A percentile compares a stretch with the other conserved stretches of the same genome.
These are phyloP conservation scores for Hypoxylon sp. DNA, from an alignment of 2,329 filamentous ascomycete genomes.

Conservation along the genomic window DNA sequence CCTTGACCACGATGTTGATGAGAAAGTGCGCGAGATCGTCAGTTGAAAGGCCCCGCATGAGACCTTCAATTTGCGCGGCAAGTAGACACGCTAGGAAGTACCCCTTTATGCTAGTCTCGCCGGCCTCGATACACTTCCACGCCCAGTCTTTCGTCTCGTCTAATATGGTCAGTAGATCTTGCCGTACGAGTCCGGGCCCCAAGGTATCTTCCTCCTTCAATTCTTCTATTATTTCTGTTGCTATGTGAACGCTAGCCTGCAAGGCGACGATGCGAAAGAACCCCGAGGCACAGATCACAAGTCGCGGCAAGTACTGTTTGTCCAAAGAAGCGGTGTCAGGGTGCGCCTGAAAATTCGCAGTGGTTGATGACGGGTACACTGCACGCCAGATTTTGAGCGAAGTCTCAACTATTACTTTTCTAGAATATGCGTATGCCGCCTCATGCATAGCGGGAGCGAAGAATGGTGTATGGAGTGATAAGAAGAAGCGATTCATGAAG, in stretches of 20 bases:
- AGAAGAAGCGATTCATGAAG: constrained; percentile 66
- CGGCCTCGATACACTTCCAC: constrained; percentile 59
- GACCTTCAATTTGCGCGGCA: constrained; percentile 59
- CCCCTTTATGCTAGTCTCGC: constrained; percentile 69
- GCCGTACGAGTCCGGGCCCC: constrained; percentile 53
- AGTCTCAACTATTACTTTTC: constrained; percentile 63
- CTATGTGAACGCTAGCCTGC: constrained; percentile 56
- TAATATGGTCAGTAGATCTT: constrained; percentile 59
- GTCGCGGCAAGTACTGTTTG: constrained; percentile 54
- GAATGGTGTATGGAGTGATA: constrained; percentile 68
- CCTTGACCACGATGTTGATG: constrained; percentile 57
- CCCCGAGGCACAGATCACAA: constrained; percentile 58
- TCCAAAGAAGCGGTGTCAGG: constrained; percentile 14
- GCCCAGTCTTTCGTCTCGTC: constrained; percentile 59
- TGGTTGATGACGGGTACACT: constrained; percentile 50
- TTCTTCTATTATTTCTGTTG: constrained; percentile 58
- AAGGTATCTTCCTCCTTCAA: constrained; percentile 58
- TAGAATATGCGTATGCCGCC: constrained; percentile 63
- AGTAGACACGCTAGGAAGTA: constrained; percentile 60
- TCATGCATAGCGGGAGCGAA: constrained; percentile 58
- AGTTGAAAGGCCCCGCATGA: constrained; percentile 54
- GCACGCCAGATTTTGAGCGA: constrained; percentile 64
- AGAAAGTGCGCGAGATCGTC: constrained; percentile 56
- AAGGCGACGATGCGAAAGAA: constrained; percentile 57
- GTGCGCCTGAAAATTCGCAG: constrained; percentile 20